Conservation (phyloP, 352 stramenopile species). For the Phytophthora pinifolia region DNA sequence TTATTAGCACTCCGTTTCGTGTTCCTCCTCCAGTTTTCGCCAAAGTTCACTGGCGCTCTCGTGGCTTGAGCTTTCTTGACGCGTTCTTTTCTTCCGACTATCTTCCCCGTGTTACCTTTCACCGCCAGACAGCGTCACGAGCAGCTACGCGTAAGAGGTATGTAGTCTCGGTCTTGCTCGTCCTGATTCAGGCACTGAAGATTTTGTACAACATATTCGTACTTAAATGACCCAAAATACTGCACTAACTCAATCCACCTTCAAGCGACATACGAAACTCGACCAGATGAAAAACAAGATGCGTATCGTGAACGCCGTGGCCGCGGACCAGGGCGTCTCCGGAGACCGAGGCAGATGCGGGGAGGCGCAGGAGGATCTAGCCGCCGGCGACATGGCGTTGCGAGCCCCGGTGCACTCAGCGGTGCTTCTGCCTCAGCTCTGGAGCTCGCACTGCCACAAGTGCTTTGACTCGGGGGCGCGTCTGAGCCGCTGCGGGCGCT, state of each 20-base stretch:
- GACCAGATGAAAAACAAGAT: constrained; percentile 19
- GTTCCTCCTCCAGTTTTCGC: too few relatives aligned
- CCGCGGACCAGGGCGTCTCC: constrained; percentile 11
- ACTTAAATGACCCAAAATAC: not conserved
- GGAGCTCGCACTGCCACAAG: constrained; percentile 57
- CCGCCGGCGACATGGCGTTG: constrained; percentile 38
- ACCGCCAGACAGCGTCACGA: too few relatives aligned
- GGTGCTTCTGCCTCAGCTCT: constrained; percentile 55
- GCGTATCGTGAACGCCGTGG: constrained; percentile 17
- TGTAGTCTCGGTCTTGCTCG: too few relatives aligned
- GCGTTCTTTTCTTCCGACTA: too few relatives aligned
- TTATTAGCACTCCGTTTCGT: too few relatives aligned
- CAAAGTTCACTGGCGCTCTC: too few relatives aligned
- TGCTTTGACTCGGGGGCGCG: constrained; percentile 41
- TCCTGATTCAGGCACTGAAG: too few relatives aligned
- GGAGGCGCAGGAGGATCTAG: constrained; percentile 21
- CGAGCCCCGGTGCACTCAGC: constrained; percentile 28
- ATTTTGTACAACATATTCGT: too few relatives aligned
- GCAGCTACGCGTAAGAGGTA: too few relatives aligned
- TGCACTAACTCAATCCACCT: constrained; percentile 9
- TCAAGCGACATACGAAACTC: constrained; percentile 8
- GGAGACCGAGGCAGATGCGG: constrained; percentile 46
- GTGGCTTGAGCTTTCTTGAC: too few relatives aligned
- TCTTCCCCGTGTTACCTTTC: too few relatives aligned
- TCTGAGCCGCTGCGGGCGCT: constrained; percentile 63